A percentile compares a stretch with the other conserved stretches of the same genome.
Evolutionary conservation across 306 rosid species (phyloP).

Genomic region (Cucurbita ficifolia): DNA sequence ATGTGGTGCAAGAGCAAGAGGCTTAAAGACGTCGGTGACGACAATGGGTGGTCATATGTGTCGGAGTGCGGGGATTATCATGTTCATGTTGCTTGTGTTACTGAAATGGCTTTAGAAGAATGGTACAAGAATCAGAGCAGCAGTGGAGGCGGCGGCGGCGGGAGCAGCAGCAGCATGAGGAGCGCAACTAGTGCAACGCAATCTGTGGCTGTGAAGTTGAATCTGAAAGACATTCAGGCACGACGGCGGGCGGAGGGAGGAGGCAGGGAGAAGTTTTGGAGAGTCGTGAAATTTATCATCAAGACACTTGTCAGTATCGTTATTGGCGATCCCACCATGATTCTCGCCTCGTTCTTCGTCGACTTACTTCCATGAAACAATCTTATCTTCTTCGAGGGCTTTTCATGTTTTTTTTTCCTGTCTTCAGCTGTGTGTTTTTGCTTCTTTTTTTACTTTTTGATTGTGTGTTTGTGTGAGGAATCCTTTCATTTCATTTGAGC

Average conservation of each 20-base stretch:
- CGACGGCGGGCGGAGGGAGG: too few species aligned
- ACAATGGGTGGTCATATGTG: constrained; percentile 9
- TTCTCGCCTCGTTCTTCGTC: not conserved
- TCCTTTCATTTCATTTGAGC: too few species aligned
- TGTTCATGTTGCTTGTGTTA: constrained; percentile 10
- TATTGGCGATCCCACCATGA: constrained; percentile 4
- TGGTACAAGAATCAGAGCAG: not conserved
- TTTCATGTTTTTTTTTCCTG: not conserved
- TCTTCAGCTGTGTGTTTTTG: not conserved
- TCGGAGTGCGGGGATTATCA: not conserved
- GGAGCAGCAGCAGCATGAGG: not conserved
- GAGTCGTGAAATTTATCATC: not conserved
- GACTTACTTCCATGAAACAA: not conserved
- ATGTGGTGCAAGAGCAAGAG: not conserved
- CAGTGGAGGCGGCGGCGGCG: not conserved
- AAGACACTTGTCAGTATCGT: not conserved
- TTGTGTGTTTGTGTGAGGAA: too few species aligned
- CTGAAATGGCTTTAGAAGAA: not conserved
- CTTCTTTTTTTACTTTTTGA: too few species aligned
- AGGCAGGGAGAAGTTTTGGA: not conserved
- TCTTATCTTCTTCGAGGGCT: not conserved
- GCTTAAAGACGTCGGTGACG: not conserved
- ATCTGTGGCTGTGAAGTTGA: not conserved
- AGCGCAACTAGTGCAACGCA: too few species aligned
- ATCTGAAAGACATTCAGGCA: not conserved